Percentiles rank a stretch among this genome's conserved stretches.
These are phyloP conservation scores for Magnusiomyces ingens DNA, from an alignment of 1,139 yeast species.

Conservation along the genomic window DNA sequence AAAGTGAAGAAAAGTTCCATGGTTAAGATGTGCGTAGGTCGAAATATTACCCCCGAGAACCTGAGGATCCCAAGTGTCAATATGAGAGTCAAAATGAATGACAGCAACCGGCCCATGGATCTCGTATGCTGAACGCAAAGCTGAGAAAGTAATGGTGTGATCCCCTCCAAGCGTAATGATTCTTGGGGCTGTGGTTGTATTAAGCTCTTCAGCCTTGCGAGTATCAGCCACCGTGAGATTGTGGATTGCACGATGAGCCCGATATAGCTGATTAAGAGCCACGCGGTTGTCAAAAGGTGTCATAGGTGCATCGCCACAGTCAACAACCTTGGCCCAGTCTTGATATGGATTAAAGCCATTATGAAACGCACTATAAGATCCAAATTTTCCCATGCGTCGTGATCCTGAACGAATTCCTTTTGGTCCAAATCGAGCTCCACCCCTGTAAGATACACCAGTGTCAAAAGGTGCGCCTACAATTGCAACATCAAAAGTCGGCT, in stretches of 20 bases:
- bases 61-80: constrained; percentile 66
- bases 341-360: constrained; percentile 58
- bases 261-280: constrained; percentile 65
- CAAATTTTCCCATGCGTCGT: constrained; percentile 39
- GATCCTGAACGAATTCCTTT: constrained; percentile 66
- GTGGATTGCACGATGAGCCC: constrained; percentile 57
- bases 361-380: constrained; percentile 42
- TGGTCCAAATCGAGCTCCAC: constrained; percentile 79
- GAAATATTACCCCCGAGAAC: constrained; percentile 57
- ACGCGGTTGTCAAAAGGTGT: constrained; percentile 72
- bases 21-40: constrained; percentile 45
- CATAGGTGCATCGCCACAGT: constrained; percentile 76
- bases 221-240: constrained; percentile 54
- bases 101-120: constrained; percentile 58
- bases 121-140: constrained; percentile 52
- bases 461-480: constrained; percentile 74
- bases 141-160: constrained; percentile 64
- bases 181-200: constrained; percentile 37
- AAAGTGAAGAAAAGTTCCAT: constrained; percentile 74
- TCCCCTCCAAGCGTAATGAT: constrained; percentile 72
- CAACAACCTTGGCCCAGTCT: constrained; percentile 50
- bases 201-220: constrained; percentile 25
- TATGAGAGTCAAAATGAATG: constrained; percentile 69
- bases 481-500: constrained; percentile 51
- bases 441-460: constrained; percentile 64